A percentile compares a stretch with the other conserved stretches of the same genome.
Conservation (phyloP, 78 protist species). For the Dictyostelium firmibasis region DNA sequence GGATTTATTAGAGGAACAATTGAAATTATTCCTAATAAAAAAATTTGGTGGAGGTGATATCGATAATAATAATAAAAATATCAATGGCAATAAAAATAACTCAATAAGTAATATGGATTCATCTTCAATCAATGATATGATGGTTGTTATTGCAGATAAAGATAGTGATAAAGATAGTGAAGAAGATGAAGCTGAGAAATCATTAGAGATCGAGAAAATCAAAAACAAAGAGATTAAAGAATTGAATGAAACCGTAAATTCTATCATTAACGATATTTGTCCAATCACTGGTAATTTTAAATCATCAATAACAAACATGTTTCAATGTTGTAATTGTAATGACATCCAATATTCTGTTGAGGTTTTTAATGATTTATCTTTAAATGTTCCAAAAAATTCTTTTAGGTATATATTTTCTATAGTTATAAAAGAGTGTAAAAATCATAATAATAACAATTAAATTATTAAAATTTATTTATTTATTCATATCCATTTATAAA, state of each 20-base stretch:
- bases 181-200: background rate
- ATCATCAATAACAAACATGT: background rate
- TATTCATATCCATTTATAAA: background rate
- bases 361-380: slow-evolving; percentile 45
- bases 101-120: too few relatives aligned
- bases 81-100: background rate
- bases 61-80: background rate
- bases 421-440: background rate
- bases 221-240: background rate
- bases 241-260: background rate
- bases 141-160: background rate
- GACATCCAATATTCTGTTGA: slow-evolving; percentile 13
- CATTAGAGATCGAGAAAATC: background rate
- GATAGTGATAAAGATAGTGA: slow-evolving; percentile 1
- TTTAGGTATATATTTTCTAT: background rate
- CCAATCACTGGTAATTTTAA: slow-evolving; percentile 43
- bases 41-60: background rate
- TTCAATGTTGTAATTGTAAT: slow-evolving; percentile 37
- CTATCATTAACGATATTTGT: background rate
- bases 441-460: background rate
- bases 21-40: background rate
- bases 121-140: background rate
- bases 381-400: slow-evolving; percentile 1
- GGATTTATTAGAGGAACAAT: slow-evolving; percentile 35
- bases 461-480: background rate